phyloP scores from a whole-genome alignment of 306 rosid species.

The Leucaena leucocephala region DNA sequence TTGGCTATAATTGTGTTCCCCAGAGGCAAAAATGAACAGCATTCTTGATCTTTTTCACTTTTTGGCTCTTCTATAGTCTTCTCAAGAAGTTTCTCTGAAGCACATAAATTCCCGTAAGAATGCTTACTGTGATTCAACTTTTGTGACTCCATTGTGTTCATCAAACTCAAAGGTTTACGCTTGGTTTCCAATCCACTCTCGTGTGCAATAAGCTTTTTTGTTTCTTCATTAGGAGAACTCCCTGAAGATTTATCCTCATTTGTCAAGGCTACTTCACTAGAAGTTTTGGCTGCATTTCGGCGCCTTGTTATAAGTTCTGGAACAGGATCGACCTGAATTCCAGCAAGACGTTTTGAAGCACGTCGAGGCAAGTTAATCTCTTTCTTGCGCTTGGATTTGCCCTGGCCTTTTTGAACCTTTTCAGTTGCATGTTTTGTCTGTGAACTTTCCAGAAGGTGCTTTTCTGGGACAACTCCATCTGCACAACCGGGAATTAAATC shows the following conservation, averaged over 20 bases:
- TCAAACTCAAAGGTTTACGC: constrained; percentile 11
- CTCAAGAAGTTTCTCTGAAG: constrained; percentile 29
- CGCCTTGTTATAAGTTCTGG: constrained; percentile 56
- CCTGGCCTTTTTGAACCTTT: constrained; percentile 33
- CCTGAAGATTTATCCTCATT: constrained; percentile 38
- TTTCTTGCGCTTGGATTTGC: constrained; percentile 48
- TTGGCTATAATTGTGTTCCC: constrained; percentile 26
- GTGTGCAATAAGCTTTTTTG: constrained; percentile 29
- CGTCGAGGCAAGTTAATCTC: constrained; percentile 69
- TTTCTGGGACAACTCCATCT: constrained; percentile 27
- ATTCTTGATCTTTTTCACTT: constrained; percentile 24
- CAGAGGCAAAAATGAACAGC: constrained; percentile 25
- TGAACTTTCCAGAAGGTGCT: constrained; percentile 40
- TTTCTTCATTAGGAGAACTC: constrained; percentile 25
- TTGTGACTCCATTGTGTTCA: constrained; percentile 5
- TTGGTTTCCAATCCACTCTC: constrained; percentile 33
- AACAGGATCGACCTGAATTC: constrained; percentile 62
- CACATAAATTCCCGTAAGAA: constrained; percentile 22
- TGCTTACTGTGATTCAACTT: constrained; percentile 23
- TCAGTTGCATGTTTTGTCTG: constrained; percentile 36
- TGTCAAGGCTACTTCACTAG: constrained; percentile 33
- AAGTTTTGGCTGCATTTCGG: constrained; percentile 45
- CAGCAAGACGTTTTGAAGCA: constrained; percentile 90
- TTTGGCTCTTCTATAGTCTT: constrained; percentile 28
- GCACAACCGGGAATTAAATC: constrained; percentile 33